Conservation (phyloP, 1,284 basidiomycete genomes). For the Pholiota adiposa region DNA sequence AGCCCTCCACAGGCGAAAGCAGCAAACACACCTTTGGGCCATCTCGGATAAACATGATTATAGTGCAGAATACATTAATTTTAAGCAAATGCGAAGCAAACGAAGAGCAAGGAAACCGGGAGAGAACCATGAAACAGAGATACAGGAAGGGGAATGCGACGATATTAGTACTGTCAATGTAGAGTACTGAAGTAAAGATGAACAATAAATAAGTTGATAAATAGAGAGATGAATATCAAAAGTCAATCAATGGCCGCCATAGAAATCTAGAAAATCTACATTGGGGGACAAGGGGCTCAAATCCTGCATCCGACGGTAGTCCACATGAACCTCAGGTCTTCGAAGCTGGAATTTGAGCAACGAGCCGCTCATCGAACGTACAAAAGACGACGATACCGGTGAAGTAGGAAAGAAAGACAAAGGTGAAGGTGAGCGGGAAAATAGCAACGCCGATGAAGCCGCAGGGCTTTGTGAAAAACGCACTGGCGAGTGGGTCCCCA, state of each 20-base stretch:
- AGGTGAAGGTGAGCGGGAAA: neutral
- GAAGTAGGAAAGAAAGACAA: neutral
- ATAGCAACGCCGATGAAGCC: neutral
- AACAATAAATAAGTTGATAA: too few relatives aligned
- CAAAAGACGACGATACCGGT: neutral
- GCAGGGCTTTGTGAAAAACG: neutral
- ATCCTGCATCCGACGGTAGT: conserved; percentile 1
- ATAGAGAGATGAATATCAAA: too few relatives aligned
- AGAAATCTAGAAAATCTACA: conserved; percentile 16
- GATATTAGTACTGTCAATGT: too few relatives aligned
- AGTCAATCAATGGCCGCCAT: neutral
- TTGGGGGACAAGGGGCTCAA: neutral
- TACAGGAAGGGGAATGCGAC: too few relatives aligned
- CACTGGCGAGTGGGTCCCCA: neutral
- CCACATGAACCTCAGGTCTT: conserved; percentile 14
- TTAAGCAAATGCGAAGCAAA: too few relatives aligned
- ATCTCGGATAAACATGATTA: too few relatives aligned
- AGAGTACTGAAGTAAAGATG: too few relatives aligned
- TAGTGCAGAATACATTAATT: too few relatives aligned
- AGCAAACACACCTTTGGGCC: too few relatives aligned
- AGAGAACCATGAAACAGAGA: too few relatives aligned
- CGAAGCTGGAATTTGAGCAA: conserved; percentile 15
- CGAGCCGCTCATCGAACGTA: neutral
- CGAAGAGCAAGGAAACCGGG: too few relatives aligned
- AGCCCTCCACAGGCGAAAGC: too few relatives aligned